Base-by-base conservation (phyloP, 495 filamentous ascomycete genomes). In the Peziza echinospora region DNA sequence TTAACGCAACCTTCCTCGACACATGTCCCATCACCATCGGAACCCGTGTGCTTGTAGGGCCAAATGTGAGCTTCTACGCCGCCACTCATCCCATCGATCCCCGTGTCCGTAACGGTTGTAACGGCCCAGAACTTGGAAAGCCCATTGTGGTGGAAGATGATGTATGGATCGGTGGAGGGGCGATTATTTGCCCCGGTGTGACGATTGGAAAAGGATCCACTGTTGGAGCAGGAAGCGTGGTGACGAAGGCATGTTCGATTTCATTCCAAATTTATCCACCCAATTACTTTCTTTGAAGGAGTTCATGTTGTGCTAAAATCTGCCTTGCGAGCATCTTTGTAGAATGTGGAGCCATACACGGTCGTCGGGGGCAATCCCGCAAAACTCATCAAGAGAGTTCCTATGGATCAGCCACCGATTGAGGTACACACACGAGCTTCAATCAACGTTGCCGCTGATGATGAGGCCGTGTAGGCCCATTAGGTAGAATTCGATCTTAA, bases 151-250 rank as follows among this genome's bases (percentile, higher is more conserved):
- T 93, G 48, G 83, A 77, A 0, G 81, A 91, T 53, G 86, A 93
- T 60, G 89, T 82, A 52, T 94, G 86, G 85, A 59, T 94, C 22
- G 83, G 80, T 0, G 85, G 85, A 0, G 78, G 78, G 58, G 82
- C 80, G 7, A 71, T 69, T 30, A 66, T 94, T 5, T 60, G 81
- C 16, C 75, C 82, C 0, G 86, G 86, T 0, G 81, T 94, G 21
- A 86, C 67, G 5, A 77, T 93, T 49, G 85, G 86, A 0, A 67
- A 67, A 28, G 79, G 84, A 0, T 66, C 65, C 1, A 77, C 77
- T 0, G 68, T 93, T 53, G 85, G 82, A 0, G 84, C 86, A n/a
- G 84, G 82, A 0, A 83, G 79, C 60, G 83, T 93, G 17, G 86
- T 93, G 9, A 91, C 82, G 1, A 93, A 80, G 70, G 73, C 74